Base-by-base conservation (phyloP, 176 grass and related monocot genomes). In the Eragrostis nindensis region DNA sequence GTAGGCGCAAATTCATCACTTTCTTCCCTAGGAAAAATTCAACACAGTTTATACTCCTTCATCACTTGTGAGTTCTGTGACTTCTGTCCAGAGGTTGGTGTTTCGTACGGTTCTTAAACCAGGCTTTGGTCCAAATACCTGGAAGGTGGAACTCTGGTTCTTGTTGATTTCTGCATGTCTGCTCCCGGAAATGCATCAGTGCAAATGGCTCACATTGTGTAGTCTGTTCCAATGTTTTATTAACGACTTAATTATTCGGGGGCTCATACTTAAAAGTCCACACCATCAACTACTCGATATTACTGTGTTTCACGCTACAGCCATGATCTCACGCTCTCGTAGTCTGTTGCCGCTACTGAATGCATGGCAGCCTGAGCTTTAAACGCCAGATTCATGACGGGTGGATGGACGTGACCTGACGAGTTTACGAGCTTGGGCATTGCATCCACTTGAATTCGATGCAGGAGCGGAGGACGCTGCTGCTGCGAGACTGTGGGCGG, bases 251-350 rank as follows among this genome's bases (percentile, higher is more conserved):
- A n/a, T n/a, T n/a, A n/a, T n/a, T n/a, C n/a, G n/a, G n/a, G n/a
- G n/a, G n/a, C n/a, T n/a, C n/a, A n/a, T n/a, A n/a, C n/a, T n/a
- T n/a, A n/a, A n/a, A n/a, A n/a, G n/a, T n/a, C n/a, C n/a, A n/a
- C n/a, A n/a, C n/a, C n/a, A n/a, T n/a, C n/a, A n/a, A n/a, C n/a
- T n/a, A n/a, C n/a, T n/a, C n/a, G n/a, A 30, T 38, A 25, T 50
- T 29, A 50, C 60, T 86, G 84, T 22, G 62, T 48, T 21, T 86
- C 85, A 87, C 66, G 73, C 27, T 40, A 39, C 66, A 56, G 73
- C 26, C 68, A 80, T 86, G 76, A 80, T n/a, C 29, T 54, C 13
- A 13, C 4, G 18, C 59, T 73, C 52, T 44, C 66, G 43, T 78
- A 42, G 30, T 29, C 50, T 73, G 71, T 68, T 14, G 49, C 48